Percentiles rank a stretch among this genome's conserved stretches.
phyloP scores from a whole-genome alignment of 1,284 basidiomycete species.

The Microbotryum intermedium region DNA sequence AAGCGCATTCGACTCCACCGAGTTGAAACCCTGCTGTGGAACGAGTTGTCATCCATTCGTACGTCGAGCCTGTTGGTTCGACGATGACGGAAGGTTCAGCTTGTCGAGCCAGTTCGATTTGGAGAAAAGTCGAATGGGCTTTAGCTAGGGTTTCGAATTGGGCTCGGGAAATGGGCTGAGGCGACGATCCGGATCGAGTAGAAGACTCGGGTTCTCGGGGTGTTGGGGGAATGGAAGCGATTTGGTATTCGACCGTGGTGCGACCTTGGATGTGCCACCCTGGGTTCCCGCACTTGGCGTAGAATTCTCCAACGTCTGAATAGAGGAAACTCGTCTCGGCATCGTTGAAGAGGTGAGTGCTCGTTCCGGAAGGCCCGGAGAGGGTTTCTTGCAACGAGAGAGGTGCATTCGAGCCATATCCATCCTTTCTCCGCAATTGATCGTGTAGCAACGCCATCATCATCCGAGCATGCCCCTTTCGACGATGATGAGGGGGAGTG shows the following conservation, averaged over 20 bases:
- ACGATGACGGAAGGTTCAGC: not conserved
- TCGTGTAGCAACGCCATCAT: conserved; percentile 52
- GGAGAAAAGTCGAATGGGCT: conserved; percentile 24
- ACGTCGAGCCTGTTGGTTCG: not conserved
- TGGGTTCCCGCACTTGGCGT: conserved; percentile 45
- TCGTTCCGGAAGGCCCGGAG: conserved; percentile 33
- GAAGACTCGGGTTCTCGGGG: conserved; percentile 10
- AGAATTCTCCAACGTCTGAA: conserved; percentile 58
- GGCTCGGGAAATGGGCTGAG: not conserved
- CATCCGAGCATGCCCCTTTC: conserved; percentile 47
- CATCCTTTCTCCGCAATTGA: conserved; percentile 42
- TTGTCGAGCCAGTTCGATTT: not conserved
- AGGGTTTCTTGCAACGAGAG: no score
- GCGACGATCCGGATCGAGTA: not conserved
- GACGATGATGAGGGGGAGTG: conserved; percentile 44
- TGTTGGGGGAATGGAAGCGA: conserved; percentile 9
- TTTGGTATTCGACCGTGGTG: conserved; percentile 44
- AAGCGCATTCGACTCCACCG: no score
- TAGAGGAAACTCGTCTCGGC: conserved; percentile 48
- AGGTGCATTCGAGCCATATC: conserved; percentile 30
- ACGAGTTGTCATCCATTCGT: not conserved
- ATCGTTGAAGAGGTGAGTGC: conserved; percentile 35
- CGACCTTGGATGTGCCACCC: conserved; percentile 41
- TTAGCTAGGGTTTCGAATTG: conserved; percentile 4
- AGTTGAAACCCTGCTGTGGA: not conserved